Evolutionary conservation across 2,329 filamentous ascomycete genomes (phyloP).

Genomic region (Chrysosporium keratinophilum): DNA sequence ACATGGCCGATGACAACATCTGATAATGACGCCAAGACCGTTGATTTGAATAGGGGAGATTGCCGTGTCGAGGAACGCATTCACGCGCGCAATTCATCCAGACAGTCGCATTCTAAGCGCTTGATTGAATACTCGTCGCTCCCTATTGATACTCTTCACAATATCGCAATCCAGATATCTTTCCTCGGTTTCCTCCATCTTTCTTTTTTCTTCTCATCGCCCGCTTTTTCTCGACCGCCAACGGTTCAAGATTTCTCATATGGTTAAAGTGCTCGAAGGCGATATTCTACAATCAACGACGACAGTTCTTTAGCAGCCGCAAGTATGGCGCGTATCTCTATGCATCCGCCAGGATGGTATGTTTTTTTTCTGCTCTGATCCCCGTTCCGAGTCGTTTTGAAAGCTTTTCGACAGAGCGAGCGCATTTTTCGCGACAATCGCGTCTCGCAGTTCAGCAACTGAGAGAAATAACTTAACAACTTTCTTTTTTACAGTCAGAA

Average conservation of each 20-base stretch:
- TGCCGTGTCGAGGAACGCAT: neutral
- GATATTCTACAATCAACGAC: neutral
- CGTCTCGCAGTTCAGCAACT: neutral
- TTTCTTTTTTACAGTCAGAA: neutral
- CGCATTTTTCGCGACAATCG: neutral
- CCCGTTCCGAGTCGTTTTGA: too few relatives aligned
- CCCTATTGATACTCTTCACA: neutral
- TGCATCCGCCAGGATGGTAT: conserved; percentile 3
- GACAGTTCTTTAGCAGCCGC: neutral
- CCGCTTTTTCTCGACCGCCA: conserved; percentile 9
- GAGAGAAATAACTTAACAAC: neutral
- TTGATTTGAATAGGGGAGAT: neutral
- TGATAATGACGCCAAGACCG: neutral
- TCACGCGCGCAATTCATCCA: neutral
- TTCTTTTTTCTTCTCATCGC: neutral
- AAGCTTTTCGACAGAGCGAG: neutral
- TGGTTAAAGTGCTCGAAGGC: neutral
- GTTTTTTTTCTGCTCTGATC: neutral
- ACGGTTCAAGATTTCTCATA: neutral
- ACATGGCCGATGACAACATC: conserved; percentile 1
- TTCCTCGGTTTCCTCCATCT: neutral
- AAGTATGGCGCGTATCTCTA: conserved; percentile 5
- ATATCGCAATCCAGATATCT: neutral
- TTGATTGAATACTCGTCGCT: neutral
- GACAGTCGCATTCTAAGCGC: neutral